phyloP scores from a whole-genome alignment of 441 rosid genomes.

The Pelargonium cotyledonis region DNA sequence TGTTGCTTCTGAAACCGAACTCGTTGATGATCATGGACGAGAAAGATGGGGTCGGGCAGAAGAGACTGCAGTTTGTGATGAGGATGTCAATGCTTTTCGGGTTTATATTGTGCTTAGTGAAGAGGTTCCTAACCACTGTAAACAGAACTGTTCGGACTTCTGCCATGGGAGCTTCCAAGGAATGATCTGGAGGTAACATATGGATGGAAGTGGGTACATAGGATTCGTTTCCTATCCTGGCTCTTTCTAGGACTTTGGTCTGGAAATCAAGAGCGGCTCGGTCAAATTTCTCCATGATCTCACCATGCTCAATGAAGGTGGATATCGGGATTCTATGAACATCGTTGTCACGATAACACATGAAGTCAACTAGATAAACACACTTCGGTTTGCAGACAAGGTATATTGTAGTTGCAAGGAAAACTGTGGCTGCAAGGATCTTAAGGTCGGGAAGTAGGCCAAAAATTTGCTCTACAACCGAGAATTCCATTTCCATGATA shows the following conservation, averaged over 20 bases:
- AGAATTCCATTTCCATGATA: neutral
- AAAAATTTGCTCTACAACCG: neutral
- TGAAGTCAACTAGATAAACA: neutral
- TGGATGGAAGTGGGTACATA: neutral
- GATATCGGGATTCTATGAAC: neutral
- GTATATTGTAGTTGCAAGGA: neutral
- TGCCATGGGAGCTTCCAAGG: neutral
- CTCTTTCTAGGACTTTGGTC: neutral
- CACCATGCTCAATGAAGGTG: neutral
- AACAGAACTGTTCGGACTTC: neutral
- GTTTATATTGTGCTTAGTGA: neutral
- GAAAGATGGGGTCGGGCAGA: neutral
- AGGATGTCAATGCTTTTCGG: neutral
- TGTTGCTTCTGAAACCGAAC: neutral
- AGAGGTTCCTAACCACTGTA: neutral
- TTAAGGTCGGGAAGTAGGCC: neutral
- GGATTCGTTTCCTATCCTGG: conserved; percentile 2
- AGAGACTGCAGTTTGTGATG: neutral
- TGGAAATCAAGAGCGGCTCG: neutral
- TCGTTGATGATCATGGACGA: neutral
- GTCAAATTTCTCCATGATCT: neutral
- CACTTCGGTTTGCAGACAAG: neutral
- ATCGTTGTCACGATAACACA: neutral
- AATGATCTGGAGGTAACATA: neutral
- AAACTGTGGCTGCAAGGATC: neutral